These are phyloP conservation scores for Erysimum cheiri DNA, from an alignment of 441 rosid species.

Conservation along the genomic window DNA sequence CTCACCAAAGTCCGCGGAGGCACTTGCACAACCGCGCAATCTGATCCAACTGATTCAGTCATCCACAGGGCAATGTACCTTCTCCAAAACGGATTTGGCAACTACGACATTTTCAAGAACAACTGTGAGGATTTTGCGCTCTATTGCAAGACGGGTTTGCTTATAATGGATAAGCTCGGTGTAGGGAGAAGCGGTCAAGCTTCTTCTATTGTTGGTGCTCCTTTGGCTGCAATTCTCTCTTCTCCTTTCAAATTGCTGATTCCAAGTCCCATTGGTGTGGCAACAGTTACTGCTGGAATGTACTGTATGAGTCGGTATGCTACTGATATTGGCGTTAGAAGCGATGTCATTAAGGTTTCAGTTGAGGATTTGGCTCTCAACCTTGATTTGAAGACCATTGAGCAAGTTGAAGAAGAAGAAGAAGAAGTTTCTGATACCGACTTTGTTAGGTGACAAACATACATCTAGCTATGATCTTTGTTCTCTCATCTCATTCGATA, in stretches of 20 bases:
- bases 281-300: constrained; percentile 93
- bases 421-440: constrained; percentile 43
- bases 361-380: constrained; percentile 84
- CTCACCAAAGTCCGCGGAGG: constrained; percentile 91
- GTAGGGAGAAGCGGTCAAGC: constrained; percentile 98
- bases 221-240: constrained; percentile 90
- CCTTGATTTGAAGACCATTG: constrained; percentile 57
- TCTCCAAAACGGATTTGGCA: constrained; percentile 97
- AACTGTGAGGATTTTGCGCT: constrained; percentile 95
- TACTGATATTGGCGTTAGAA: constrained; percentile 89
- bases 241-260: constrained; percentile 81
- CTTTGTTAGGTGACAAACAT: constrained; percentile 47
- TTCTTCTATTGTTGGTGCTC: constrained; percentile 82
- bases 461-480: neutral
- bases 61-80: constrained; percentile 95
- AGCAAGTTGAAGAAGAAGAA: constrained; percentile 44
- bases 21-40: constrained; percentile 84
- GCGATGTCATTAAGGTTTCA: constrained; percentile 86
- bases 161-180: constrained; percentile 69
- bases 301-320: constrained; percentile 95
- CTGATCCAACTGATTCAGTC: constrained; percentile 66
- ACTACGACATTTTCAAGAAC: constrained; percentile 84
- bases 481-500: neutral
- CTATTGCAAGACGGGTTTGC: constrained; percentile 92
- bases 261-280: constrained; percentile 94